phyloP scores from a whole-genome alignment of 1,139 yeast species.

The Entelexis sorbosivorans region DNA sequence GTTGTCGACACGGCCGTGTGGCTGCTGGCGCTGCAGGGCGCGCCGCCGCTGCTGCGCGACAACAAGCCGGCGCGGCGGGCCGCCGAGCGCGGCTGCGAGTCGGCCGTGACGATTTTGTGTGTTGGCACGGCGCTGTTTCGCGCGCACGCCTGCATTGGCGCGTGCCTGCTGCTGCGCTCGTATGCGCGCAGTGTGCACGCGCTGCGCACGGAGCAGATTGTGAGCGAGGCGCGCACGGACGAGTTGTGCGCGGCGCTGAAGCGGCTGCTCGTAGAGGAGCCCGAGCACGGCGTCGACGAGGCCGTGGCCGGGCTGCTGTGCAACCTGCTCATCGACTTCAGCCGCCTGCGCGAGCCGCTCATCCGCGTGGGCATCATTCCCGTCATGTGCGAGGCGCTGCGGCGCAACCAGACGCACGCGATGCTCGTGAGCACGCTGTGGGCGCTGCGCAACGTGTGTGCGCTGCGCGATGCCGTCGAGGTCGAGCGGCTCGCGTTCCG shows the following conservation, averaged over 20 bases:
- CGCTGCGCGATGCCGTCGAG: not conserved
- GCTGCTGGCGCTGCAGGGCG: not conserved
- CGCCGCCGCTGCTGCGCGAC: not conserved
- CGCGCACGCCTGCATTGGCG: not conserved
- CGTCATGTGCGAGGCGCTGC: not conserved
- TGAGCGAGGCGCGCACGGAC: not conserved
- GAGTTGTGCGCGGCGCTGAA: not conserved
- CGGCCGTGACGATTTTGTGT: not conserved
- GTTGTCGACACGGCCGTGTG: not conserved
- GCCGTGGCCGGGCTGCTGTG: slow-evolving; percentile 3
- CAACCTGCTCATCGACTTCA: slow-evolving; percentile 5
- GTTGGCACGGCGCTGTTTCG: not conserved
- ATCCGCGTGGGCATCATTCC: not conserved
- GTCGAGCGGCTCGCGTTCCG: not conserved
- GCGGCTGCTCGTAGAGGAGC: not conserved
- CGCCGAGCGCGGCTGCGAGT: not conserved
- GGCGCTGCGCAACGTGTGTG: slow-evolving; percentile 6
- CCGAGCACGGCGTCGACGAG: slow-evolving; percentile 3
- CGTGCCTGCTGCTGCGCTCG: not conserved
- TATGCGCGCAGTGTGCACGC: slow-evolving; percentile 5
- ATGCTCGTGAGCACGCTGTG: not conserved
- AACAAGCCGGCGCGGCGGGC: not conserved
- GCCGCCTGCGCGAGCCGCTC: not conserved
- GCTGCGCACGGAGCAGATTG: not conserved
- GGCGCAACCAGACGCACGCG: not conserved